Evolutionary conservation across 1,284 basidiomycete genomes (phyloP), one percentile per base, ranked within the genome.

Genomic region (Cerrena zonata): DNA sequence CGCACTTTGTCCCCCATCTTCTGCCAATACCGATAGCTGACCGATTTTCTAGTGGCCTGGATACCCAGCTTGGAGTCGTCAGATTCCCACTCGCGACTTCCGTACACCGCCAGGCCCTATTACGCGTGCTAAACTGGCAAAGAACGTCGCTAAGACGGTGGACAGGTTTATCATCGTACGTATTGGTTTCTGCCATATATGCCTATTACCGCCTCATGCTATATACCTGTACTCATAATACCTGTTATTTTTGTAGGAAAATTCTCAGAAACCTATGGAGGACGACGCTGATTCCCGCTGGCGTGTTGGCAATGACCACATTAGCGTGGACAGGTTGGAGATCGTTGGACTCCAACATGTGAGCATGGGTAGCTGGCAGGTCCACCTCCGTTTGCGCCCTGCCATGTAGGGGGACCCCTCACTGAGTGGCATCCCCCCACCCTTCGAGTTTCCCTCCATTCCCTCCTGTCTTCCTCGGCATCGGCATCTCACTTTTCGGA

Each of bases 71-170:
- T 89, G 84, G 84, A 84, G 80, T 51, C 75, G 81, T 49, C 86
- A 89, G 61, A 89, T 89, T 53, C 86, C 86, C 5, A 89, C 86
- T 0, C 79, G 79, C 63, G 84, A 89, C 65, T 89, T 87, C 63
- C 76, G 77, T 27, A 86, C 76, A 51, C 85, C 86, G 0, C 86
- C 84, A 41, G 77, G 82, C 3, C 85, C 80, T 11, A 86, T 89
- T 44, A 69, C 67, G 0, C 69, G 71, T 24, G 56, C 64, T n/a
- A 72, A 71, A 49, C 61, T 74, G 0, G 72, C 72, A 10, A 63
- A 66, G 45, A 72, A 65, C 24, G 65, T 73, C 26, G 73, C 73
- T 19, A 66, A 58, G 22, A 65, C 64, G 2, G 56, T 77, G n/a
- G 51, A 61, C 13, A 65, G 72, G 23, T 68, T 76, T 52, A 62